These are phyloP conservation scores for Astrothelium subdiscretum DNA, from an alignment of 495 filamentous ascomycete species.

Conservation along the genomic window DNA sequence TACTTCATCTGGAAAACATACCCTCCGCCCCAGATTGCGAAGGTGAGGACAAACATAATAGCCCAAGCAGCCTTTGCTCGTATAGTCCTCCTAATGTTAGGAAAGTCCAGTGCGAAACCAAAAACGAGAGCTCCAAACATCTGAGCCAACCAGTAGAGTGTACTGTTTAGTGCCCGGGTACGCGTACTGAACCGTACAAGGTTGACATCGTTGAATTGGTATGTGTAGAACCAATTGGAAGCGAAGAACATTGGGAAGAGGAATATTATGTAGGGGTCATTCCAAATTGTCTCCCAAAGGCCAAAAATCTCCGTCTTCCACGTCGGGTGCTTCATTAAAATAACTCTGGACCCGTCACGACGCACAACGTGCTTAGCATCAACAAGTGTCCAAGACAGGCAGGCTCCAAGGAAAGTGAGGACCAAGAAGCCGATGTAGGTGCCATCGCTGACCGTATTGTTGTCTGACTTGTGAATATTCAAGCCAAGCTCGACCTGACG, in stretches of 20 bases:
- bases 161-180: constrained; percentile 35
- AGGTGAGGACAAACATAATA: constrained; percentile 32
- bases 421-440: constrained; percentile 44
- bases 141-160: constrained; percentile 43
- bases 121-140: constrained; percentile 38
- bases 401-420: constrained; percentile 32
- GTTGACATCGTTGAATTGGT: constrained; percentile 22
- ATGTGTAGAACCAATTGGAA: constrained; percentile 26
- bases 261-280: constrained; percentile 32
- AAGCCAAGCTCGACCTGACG: constrained; percentile 23
- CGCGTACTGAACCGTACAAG: constrained; percentile 20
- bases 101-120: constrained; percentile 35
- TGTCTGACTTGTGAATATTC: constrained; percentile 30
- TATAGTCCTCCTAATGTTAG: constrained; percentile 28
- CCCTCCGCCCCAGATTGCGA: constrained; percentile 41
- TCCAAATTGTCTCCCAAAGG: constrained; percentile 29
- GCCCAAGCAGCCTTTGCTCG: constrained; percentile 32
- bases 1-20: constrained; percentile 41
- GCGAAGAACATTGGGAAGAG: constrained; percentile 42
- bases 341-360: constrained; percentile 3
- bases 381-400: not conserved
- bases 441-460: constrained; percentile 34
- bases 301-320: constrained; percentile 33
- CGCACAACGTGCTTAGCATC: constrained; percentile 2
- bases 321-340: constrained; percentile 6